Conservation (phyloP, 176 grass and related monocot species). For the Cenchrus purpureus region DNA sequence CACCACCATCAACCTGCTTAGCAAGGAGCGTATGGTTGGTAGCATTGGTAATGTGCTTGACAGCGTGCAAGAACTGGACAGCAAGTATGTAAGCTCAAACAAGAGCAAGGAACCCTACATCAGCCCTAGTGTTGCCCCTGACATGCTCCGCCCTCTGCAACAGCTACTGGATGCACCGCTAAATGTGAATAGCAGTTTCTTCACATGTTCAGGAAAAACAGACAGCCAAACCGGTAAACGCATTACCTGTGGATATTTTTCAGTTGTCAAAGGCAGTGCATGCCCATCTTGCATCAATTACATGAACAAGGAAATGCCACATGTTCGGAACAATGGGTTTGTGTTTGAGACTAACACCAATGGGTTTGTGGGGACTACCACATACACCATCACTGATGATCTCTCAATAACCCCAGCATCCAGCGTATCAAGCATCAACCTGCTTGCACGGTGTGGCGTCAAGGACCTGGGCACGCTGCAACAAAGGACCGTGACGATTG, state of each 20-base stretch:
- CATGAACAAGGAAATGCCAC: not conserved
- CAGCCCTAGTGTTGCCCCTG: not conserved
- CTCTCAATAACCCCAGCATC: constrained; percentile 12
- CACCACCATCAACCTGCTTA: constrained; percentile 14
- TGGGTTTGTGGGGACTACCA: too few relatives aligned
- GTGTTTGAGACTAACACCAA: not conserved
- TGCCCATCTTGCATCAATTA: not conserved
- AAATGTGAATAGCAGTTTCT: not conserved
- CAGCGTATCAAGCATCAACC: constrained; percentile 14
- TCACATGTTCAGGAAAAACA: constrained; percentile 10
- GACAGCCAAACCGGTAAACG: too few relatives aligned
- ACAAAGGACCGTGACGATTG: constrained; percentile 30
- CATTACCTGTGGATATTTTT: not conserved
- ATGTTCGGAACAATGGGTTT: not conserved
- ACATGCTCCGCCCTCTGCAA: not conserved
- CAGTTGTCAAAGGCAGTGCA: not conserved
- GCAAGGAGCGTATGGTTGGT: constrained; percentile 37
- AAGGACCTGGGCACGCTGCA: constrained; percentile 24
- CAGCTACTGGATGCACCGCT: not conserved
- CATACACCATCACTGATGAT: constrained; percentile 10
- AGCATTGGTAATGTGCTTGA: constrained; percentile 19
- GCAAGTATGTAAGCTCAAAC: constrained; percentile 19
- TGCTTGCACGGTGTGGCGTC: constrained; percentile 29
- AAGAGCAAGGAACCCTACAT: not conserved
- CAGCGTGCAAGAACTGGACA: constrained; percentile 21